Percentiles rank a stretch among this genome's conserved stretches.
Conservation (phyloP, 441 rosid species). For the Heliophila coronopifolia region DNA sequence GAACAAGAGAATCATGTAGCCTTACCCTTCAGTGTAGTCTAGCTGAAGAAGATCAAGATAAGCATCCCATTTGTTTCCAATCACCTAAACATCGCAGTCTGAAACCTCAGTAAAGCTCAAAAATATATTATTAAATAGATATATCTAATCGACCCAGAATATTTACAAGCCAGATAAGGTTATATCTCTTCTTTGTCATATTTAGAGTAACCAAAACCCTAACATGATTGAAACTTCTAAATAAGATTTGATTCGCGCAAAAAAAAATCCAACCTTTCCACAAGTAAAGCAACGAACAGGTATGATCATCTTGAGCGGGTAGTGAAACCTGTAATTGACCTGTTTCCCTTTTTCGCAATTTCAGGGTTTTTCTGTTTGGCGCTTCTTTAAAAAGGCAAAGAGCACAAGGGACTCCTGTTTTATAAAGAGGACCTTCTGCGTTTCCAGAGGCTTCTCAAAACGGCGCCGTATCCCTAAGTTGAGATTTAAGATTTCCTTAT, state of each 20-base stretch:
- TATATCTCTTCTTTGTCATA: neutral
- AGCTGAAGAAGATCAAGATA: slow-evolving; percentile 93
- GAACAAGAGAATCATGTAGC: neutral
- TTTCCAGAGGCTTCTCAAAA: neutral
- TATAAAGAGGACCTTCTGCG: neutral
- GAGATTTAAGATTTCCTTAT: too few species aligned
- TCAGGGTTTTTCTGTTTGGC: slow-evolving; percentile 16
- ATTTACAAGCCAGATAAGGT: too few species aligned
- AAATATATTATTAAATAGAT: too few species aligned
- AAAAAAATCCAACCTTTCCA: slow-evolving; percentile 57
- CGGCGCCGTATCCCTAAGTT: neutral
- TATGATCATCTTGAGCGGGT: slow-evolving; percentile 47
- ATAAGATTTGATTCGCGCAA: neutral
- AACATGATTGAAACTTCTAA: neutral
- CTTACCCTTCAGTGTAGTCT: slow-evolving; percentile 86
- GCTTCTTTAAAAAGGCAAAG: neutral
- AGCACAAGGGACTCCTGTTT: too few species aligned
- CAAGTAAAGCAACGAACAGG: slow-evolving; percentile 95
- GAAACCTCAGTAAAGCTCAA: slow-evolving; percentile 1
- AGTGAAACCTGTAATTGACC: neutral
- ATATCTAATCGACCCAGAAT: slow-evolving; percentile 1
- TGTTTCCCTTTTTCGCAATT: slow-evolving; percentile 8
- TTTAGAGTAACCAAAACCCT: neutral
- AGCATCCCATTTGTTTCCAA: slow-evolving; percentile 89
- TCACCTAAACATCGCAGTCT: slow-evolving; percentile 44